These are phyloP conservation scores for Fusarium buxicola DNA, from an alignment of 2,329 filamentous ascomycete species.

Conservation along the genomic window DNA sequence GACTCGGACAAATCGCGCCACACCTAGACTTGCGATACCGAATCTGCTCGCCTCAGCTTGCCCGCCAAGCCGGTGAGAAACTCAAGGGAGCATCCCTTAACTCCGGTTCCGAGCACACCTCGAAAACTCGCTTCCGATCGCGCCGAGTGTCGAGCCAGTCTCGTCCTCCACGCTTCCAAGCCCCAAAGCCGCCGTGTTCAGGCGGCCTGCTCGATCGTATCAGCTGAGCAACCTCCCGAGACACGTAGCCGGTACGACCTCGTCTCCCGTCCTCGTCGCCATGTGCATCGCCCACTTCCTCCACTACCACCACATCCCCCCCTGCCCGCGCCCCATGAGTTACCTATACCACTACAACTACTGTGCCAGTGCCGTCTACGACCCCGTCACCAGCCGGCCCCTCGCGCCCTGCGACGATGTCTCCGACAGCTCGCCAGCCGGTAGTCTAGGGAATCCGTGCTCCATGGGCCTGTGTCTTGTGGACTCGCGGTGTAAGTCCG, in stretches of 20 bases:
- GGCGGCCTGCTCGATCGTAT: slow-evolving; percentile 26
- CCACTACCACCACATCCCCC: slow-evolving; percentile 62
- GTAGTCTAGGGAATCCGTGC: slow-evolving; percentile 58
- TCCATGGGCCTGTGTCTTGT: slow-evolving; percentile 58
- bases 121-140: not conserved
- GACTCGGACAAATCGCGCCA: slow-evolving; percentile 1
- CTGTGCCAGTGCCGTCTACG: slow-evolving; percentile 53
- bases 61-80: not conserved
- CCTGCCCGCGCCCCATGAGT: slow-evolving; percentile 56
- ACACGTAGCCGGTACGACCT: slow-evolving; percentile 39
- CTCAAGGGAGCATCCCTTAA: not conserved
- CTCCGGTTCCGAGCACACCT: not conserved
- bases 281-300: slow-evolving; percentile 66
- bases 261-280: not conserved
- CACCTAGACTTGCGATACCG: not conserved
- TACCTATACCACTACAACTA: slow-evolving; percentile 58
- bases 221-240: slow-evolving; percentile 42
- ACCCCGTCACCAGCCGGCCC: slow-evolving; percentile 45
- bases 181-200: too few species aligned
- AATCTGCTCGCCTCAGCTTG: not conserved
- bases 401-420: slow-evolving; percentile 40
- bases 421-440: slow-evolving; percentile 18
- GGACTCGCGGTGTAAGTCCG: slow-evolving; percentile 59
- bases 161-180: slow-evolving; percentile 1
- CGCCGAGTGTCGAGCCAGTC: not conserved